Evolutionary conservation across 2,329 filamentous ascomycete species (phyloP).

Genomic region (Leptographium flavum): DNA sequence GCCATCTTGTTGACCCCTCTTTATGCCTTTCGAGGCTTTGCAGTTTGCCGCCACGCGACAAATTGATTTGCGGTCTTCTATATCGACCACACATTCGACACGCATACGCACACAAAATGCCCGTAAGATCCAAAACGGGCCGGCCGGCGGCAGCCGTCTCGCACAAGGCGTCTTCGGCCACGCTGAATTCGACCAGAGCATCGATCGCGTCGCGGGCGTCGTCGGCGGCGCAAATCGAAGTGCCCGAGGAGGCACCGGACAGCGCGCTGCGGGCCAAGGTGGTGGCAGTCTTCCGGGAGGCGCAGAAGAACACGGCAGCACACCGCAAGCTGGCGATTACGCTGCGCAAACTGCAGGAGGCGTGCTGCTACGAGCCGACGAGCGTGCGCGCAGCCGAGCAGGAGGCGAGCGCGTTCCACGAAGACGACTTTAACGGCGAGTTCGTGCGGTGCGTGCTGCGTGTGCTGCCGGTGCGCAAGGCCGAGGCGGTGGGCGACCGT

Average conservation of each 20-base stretch:
- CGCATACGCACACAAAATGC: no score
- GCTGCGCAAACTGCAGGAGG: constrained; percentile 79
- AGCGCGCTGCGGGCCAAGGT: constrained; percentile 62
- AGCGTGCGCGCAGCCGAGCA: constrained; percentile 30
- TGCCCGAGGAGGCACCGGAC: constrained; percentile 59
- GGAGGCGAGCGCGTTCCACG: constrained; percentile 42
- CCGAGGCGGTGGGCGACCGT: constrained; percentile 75
- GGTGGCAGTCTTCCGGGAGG: constrained; percentile 60
- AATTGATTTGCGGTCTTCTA: background rate
- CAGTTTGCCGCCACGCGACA: no score
- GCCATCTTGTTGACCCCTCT: background rate
- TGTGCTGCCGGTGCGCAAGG: constrained; percentile 79
- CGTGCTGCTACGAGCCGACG: constrained; percentile 54
- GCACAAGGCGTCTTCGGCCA: constrained; percentile 24
- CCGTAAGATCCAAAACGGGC: constrained; percentile 31
- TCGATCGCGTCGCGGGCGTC: constrained; percentile 33
- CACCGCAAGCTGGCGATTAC: constrained; percentile 83
- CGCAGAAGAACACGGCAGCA: constrained; percentile 77
- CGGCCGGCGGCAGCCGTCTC: constrained; percentile 25
- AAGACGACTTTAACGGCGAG: constrained; percentile 78
- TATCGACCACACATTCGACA: no score
- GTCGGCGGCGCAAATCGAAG: constrained; percentile 25
- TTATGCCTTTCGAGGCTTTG: no score
- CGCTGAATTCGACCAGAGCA: constrained; percentile 24
- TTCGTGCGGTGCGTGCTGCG: constrained; percentile 70